Percentiles rank a stretch among this genome's conserved stretches.
Evolutionary conservation across 148 eudicot genomes (phyloP).

Genomic region (Euryodendron excelsum): DNA sequence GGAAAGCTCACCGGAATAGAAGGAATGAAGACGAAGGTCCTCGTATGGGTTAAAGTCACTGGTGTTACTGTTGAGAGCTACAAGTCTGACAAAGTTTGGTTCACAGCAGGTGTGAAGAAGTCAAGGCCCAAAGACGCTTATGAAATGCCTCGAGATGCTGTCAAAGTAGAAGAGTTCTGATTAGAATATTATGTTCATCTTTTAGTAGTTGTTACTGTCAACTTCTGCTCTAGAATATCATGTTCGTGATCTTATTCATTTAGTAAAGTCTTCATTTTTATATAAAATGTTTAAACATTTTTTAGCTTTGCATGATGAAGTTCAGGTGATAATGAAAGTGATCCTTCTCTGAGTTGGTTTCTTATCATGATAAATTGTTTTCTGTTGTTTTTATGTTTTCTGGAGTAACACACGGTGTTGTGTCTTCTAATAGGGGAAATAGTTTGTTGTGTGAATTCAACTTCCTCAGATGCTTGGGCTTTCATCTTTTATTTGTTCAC

Average conservation of each 20-base stretch:
- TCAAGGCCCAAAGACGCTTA: constrained; percentile 67
- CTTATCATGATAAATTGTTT: too few relatives aligned
- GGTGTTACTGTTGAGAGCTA: constrained; percentile 60
- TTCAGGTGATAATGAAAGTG: too few relatives aligned
- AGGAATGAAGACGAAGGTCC: constrained; percentile 85
- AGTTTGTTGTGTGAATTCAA: too few relatives aligned
- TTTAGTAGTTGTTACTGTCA: background rate
- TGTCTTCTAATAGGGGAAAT: too few relatives aligned
- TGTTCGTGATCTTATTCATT: constrained; percentile 10
- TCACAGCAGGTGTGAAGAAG: constrained; percentile 84
- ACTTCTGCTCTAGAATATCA: background rate
- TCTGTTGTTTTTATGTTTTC: too few relatives aligned
- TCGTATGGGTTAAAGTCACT: constrained; percentile 87
- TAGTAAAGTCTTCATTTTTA: background rate
- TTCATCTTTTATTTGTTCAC: too few relatives aligned
- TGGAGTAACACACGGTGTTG: too few relatives aligned
- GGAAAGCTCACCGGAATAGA: constrained; percentile 80
- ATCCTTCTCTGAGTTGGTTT: too few relatives aligned
- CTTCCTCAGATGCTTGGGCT: too few relatives aligned
- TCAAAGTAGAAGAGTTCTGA: constrained; percentile 61
- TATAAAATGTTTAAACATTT: too few relatives aligned
- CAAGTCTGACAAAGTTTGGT: constrained; percentile 74
- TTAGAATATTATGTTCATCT: background rate
- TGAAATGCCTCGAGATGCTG: constrained; percentile 51
- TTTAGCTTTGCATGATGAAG: too few relatives aligned